Evolutionary conservation across 345 rosid species (phyloP), one percentile per base, ranked within the genome.

Genomic region (Ceriops zippeliana): DNA sequence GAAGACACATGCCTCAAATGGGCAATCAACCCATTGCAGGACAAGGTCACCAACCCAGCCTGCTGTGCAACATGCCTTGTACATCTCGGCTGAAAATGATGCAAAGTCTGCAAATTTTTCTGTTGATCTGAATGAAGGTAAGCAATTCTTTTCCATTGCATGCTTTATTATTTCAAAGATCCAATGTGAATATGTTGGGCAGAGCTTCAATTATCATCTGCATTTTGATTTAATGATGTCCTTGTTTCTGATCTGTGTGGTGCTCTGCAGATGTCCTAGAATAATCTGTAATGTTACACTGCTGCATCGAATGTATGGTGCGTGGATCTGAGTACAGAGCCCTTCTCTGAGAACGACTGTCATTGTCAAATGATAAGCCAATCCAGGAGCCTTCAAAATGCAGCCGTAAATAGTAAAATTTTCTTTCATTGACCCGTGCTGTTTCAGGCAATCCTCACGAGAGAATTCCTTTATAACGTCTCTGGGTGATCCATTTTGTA

Each of bases 121-220:
- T 56, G 86, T 86, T 73, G 89, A 87, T 84, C 85, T 87, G 49
- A 85, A 85, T 67, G 82, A 83, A 84, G 90, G 92, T 86, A 78
- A 30, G 62, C 63, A 24, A 52, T 24, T 35, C 49, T 60, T 37
- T 72, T 49, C 62, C 22, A 57, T 46, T 19, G 37, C 17, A 5
- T 26, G 3, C 37, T 61, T 51, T 52, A 35, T 62, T 13, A 13
- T 42, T 42, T 42, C 17, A 42, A 19, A 27, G 38, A 2, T 52
- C 42, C 35, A 27, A 8, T 31, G 9, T 17, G 49, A 24, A 34
- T 52, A 66, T 53, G 6, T 11, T n/a, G 38, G 9, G 16, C 21
- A 7, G 17, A 8, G 52, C 26, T 62, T 65, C 21, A n/a, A 26
- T 30, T 57, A 11, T 52, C 31, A 1, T 65, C n/a, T 67, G 52